Evolutionary conservation across 768 basidiomycete species (phyloP), one percentile per base, ranked within the genome.

Genomic region (Melanogaster broomeanus): DNA sequence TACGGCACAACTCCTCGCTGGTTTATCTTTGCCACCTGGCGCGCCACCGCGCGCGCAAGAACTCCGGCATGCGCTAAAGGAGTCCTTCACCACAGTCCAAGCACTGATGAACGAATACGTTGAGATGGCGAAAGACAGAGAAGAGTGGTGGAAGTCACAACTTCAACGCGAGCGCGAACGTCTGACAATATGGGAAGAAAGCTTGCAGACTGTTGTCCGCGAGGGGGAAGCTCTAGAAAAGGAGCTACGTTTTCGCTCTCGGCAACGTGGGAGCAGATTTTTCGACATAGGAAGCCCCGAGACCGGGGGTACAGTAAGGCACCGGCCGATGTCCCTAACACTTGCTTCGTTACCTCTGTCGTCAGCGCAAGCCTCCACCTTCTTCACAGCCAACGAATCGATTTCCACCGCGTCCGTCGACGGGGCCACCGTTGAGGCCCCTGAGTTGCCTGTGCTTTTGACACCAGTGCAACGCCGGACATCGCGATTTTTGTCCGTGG

Each of bases 101-200:
- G 69, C 67, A 15, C 76, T 88, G 70, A 64, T 90, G n/a, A 71
- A 70, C 45, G 85, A 88, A 51, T 91, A 89, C 60, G 71, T 83
- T 2, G 68, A 77, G 39, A 90, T 94, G 82, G 74, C 78, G 6
- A 75, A 76, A 49, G 85, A 87, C 51, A 77, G 95, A n/a, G 95
- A 97, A 56, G 78, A 80, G 43, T 97, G 87, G 80, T 94, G 83
- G 75, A 77, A 76, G 49, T 70, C 75, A 27, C 80, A 83, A 58
- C 72, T 93, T 10, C 78, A 78, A 56, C 78, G 80, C 22, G 89
- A 93, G 63, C 74, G 77, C 42, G 74, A 78, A 58, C 75, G 84
- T 22, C 83, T 85, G 61, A 72, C 64, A 11, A 74, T 93, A 24
- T 98, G 95, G 95, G 94, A 96, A 70, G 87, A 93, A 71, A 95